These are phyloP conservation scores for Fraxinus angustifolia DNA, from an alignment of 305 asterid species.

Conservation along the genomic window DNA sequence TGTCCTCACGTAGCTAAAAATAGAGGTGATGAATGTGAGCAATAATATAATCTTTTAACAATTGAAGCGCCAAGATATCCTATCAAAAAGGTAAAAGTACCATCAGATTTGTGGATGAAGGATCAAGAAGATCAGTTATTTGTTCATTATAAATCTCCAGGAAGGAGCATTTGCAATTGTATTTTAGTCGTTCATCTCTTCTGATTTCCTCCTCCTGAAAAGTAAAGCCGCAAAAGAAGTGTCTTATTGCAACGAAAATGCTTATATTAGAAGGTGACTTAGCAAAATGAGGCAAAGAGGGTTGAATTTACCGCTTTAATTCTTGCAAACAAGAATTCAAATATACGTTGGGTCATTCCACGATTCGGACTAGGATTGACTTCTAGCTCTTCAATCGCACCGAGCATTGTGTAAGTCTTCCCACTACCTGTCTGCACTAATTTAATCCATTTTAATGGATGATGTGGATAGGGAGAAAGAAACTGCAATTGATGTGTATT, in stretches of 20 bases:
- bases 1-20: conserved; percentile 80
- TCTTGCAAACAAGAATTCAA: conserved; percentile 96
- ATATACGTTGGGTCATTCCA: conserved; percentile 97
- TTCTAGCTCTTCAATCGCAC: conserved; percentile 79
- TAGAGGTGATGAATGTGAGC: conserved; percentile 22
- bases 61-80: conserved; percentile 5
- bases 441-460: conserved; percentile 17
- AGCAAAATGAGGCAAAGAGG: conserved; percentile 12
- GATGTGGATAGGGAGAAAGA: neutral
- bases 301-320: conserved; percentile 72
- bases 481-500: conserved; percentile 7
- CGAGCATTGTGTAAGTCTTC: conserved; percentile 97
- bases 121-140: conserved; percentile 92
- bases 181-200: conserved; percentile 69
- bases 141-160: conserved; percentile 96
- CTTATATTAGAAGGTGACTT: conserved; percentile 16
- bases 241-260: conserved; percentile 13
- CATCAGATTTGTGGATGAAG: conserved; percentile 88
- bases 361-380: conserved; percentile 74
- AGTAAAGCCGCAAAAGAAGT: conserved; percentile 13
- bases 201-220: conserved; percentile 88
- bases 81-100: conserved; percentile 37
- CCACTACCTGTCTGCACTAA: conserved; percentile 92
- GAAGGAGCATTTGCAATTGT: conserved; percentile 91
- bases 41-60: neutral